Percentiles rank a stretch among this genome's conserved stretches.
phyloP scores from a whole-genome alignment of 2,329 filamentous ascomycete species.

The Aspergillus japonicus region DNA sequence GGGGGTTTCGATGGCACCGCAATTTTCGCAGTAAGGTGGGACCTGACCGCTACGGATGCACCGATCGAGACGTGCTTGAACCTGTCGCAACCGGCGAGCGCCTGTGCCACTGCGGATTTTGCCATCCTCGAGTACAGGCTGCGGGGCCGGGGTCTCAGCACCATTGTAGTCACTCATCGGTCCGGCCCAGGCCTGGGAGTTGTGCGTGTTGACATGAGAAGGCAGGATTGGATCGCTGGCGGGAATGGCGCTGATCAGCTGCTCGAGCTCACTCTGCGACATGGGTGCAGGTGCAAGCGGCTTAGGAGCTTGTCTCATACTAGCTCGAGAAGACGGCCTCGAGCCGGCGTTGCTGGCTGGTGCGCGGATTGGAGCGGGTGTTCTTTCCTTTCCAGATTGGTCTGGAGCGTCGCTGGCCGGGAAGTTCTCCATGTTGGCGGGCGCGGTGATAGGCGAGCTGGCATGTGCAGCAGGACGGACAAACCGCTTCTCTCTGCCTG shows the following conservation, averaged over 20 bases:
- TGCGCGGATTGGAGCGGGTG: constrained; percentile 25
- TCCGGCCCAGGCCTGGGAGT: constrained; percentile 40
- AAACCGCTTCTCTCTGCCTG: constrained; percentile 20
- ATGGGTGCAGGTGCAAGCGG: constrained; percentile 40
- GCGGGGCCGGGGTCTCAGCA: constrained; percentile 38
- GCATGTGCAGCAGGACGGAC: constrained; percentile 26
- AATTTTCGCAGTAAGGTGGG: constrained; percentile 88
- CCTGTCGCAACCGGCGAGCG: constrained; percentile 66
- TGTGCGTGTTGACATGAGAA: constrained; percentile 12
- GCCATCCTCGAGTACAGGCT: constrained; percentile 30
- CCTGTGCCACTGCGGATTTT: constrained; percentile 50
- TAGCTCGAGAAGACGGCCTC: constrained; percentile 40
- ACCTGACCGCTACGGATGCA: constrained; percentile 75
- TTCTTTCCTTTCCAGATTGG: constrained; percentile 22
- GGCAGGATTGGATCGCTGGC: constrained; percentile 53
- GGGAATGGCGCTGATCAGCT: constrained; percentile 36
- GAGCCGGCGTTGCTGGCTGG: constrained; percentile 31
- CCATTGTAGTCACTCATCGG: constrained; percentile 46
- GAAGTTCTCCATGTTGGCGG: constrained; percentile 21
- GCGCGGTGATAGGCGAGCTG: constrained; percentile 28
- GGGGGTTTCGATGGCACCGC: constrained; percentile 90
- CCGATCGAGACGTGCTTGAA: constrained; percentile 55
- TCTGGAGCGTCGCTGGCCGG: constrained; percentile 21
- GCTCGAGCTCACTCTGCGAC: constrained; percentile 35
- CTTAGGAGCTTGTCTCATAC: constrained; percentile 35